Percentiles rank a stretch among this genome's conserved stretches.
These are phyloP conservation scores for Globisporangium parvum DNA, from an alignment of 352 stramenopile genomes.

Conservation along the genomic window DNA sequence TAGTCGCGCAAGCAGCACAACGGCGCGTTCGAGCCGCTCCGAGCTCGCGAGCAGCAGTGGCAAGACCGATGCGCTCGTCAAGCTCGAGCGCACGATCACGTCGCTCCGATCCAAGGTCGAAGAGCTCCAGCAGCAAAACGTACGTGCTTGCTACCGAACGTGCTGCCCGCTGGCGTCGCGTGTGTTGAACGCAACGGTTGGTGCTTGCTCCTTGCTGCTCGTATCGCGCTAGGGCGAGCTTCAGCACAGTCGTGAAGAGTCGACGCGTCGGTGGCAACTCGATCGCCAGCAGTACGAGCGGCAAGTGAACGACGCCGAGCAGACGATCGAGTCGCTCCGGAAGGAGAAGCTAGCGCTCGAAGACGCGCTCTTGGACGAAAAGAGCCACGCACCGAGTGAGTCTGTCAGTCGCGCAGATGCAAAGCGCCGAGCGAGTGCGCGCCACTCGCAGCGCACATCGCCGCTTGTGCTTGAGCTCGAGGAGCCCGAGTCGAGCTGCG, in stretches of 20 bases:
- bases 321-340: slow-evolving; percentile 47
- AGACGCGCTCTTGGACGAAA: slow-evolving; percentile 45
- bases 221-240: slow-evolving; percentile 39
- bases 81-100: slow-evolving; percentile 55
- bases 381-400: slow-evolving; percentile 1
- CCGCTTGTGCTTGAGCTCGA: slow-evolving; percentile 6
- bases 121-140: slow-evolving; percentile 71
- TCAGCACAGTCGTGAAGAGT: slow-evolving; percentile 52
- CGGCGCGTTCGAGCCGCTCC: not conserved
- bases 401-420: not conserved
- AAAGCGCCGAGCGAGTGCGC: slow-evolving; percentile 6
- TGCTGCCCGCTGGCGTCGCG: not conserved
- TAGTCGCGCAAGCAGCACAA: not conserved
- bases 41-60: slow-evolving; percentile 9
- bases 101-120: slow-evolving; percentile 54
- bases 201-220: not conserved
- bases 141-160: slow-evolving; percentile 24
- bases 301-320: slow-evolving; percentile 55
- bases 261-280: slow-evolving; percentile 52
- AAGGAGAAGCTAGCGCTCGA: slow-evolving; percentile 53
- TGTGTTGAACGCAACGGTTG: not conserved
- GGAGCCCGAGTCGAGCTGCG: slow-evolving; percentile 1
- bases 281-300: slow-evolving; percentile 67
- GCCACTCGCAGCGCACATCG: slow-evolving; percentile 6
- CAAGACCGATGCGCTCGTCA: slow-evolving; percentile 22